Evolutionary conservation across 2,329 filamentous ascomycete species (phyloP).

Genomic region (Meredithiella fracta): DNA sequence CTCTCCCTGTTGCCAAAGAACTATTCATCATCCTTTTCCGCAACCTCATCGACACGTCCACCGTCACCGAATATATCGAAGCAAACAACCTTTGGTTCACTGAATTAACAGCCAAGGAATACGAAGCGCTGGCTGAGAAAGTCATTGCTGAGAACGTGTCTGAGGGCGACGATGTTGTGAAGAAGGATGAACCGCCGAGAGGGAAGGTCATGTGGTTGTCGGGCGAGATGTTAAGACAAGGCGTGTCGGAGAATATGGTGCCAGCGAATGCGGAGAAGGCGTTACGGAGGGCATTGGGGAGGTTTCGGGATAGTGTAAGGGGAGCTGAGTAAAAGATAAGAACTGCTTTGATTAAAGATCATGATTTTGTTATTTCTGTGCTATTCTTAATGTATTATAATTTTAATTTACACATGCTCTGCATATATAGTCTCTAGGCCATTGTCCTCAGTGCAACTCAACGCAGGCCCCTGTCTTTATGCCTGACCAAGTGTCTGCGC

Average conservation of each 20-base stretch:
- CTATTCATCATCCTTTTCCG: constrained; percentile 20
- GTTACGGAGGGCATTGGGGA: constrained; percentile 21
- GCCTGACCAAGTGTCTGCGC: no score
- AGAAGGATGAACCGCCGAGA: constrained; percentile 33
- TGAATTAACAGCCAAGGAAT: constrained; percentile 32
- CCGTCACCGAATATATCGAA: constrained; percentile 35
- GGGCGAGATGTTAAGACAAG: constrained; percentile 40
- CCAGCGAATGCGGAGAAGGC: constrained; percentile 33
- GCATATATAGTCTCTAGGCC: background rate
- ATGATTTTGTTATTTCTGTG: background rate
- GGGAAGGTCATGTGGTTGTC: constrained; percentile 46
- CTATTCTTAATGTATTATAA: background rate
- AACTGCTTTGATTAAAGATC: background rate
- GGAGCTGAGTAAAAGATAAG: background rate
- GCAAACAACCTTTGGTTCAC: constrained; percentile 36
- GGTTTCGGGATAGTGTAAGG: background rate
- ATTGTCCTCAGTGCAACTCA: no score
- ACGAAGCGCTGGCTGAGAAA: constrained; percentile 28
- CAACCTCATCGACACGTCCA: constrained; percentile 27
- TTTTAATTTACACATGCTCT: background rate
- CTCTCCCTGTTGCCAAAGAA: constrained; percentile 40
- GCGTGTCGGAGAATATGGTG: constrained; percentile 37
- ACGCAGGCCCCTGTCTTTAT: no score
- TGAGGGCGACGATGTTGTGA: constrained; percentile 25
- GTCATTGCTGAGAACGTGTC: constrained; percentile 29